phyloP scores from a whole-genome alignment of 768 basidiomycete species.

The Agaricus sinodeliciosus region DNA sequence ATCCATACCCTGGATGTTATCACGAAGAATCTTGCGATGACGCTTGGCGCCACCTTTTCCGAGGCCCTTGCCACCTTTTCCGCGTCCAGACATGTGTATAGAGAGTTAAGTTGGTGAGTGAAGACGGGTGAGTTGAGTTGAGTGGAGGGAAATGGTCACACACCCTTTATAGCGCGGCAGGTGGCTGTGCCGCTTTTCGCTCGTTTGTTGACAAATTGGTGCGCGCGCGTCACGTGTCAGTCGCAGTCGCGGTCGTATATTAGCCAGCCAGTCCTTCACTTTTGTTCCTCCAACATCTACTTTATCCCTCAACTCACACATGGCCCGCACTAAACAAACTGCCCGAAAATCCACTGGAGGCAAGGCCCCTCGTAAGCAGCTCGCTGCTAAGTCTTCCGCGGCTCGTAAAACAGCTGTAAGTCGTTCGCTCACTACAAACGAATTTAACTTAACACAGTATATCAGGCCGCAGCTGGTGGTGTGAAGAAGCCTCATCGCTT shows the following conservation, averaged over 20 bases:
- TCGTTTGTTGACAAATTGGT: slow-evolving; percentile 32
- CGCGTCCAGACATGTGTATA: slow-evolving; percentile 82
- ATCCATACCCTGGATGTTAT: slow-evolving; percentile 29
- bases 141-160: slow-evolving; percentile 17
- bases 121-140: slow-evolving; percentile 13
- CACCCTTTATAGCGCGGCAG: slow-evolving; percentile 28
- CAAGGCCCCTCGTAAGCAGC: slow-evolving; percentile 81
- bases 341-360: slow-evolving; percentile 86
- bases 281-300: slow-evolving; percentile 9
- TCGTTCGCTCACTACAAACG: slow-evolving; percentile 24
- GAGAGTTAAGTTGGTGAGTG: slow-evolving; percentile 15
- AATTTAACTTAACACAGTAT: slow-evolving; percentile 1
- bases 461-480: slow-evolving; percentile 74
- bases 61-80: slow-evolving; percentile 95
- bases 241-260: slow-evolving; percentile 26
- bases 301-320: slow-evolving; percentile 20
- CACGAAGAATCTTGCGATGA: slow-evolving; percentile 91
- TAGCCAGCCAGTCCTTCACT: slow-evolving; percentile 4
- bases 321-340: slow-evolving; percentile 84
- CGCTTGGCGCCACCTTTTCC: slow-evolving; percentile 97
- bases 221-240: slow-evolving; percentile 35
- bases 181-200: slow-evolving; percentile 46
- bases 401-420: slow-evolving; percentile 52
- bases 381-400: slow-evolving; percentile 59
- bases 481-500: slow-evolving; percentile 96